Percentiles rank a stretch among this genome's conserved stretches.
These are phyloP conservation scores for Lyophyllum decastes DNA, from an alignment of 768 basidiomycete genomes.

Conservation along the genomic window DNA sequence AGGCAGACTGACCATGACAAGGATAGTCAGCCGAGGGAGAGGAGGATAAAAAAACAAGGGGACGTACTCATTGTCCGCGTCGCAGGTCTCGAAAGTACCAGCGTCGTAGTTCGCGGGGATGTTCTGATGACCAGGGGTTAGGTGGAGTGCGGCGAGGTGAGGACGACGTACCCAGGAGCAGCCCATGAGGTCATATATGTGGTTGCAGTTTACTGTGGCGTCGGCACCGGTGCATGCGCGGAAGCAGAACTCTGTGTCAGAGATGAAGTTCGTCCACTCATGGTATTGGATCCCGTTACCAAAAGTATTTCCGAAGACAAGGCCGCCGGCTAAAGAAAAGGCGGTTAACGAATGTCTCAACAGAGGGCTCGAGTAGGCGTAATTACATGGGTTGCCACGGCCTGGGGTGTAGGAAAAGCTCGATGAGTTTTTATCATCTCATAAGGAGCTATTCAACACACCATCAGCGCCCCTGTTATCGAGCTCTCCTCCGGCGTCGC, in stretches of 20 bases:
- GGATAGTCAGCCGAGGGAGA: not conserved
- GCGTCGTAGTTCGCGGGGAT: conserved; percentile 69
- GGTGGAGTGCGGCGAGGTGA: not conserved
- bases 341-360: too few species aligned
- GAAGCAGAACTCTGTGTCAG: conserved; percentile 65
- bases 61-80: conserved; percentile 53
- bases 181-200: conserved; percentile 74
- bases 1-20: conserved; percentile 34
- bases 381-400: conserved; percentile 46
- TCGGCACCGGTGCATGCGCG: conserved; percentile 60
- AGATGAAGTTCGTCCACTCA: conserved; percentile 88
- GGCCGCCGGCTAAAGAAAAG: conserved; percentile 54
- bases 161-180: conserved; percentile 43
- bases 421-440: not conserved
- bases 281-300: conserved; percentile 55
- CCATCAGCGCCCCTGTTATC: conserved; percentile 73
- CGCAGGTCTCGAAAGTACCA: conserved; percentile 66
- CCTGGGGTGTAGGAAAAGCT: conserved; percentile 20
- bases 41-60: not conserved
- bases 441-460: conserved; percentile 3
- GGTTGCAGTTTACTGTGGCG: conserved; percentile 50
- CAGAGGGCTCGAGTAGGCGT: too few species aligned
- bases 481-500: conserved; percentile 70
- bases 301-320: conserved; percentile 68
- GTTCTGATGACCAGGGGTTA: conserved; percentile 52